Evolutionary conservation across 2,329 filamentous ascomycete genomes (phyloP).

Genomic region (Ascochyta koolunga): DNA sequence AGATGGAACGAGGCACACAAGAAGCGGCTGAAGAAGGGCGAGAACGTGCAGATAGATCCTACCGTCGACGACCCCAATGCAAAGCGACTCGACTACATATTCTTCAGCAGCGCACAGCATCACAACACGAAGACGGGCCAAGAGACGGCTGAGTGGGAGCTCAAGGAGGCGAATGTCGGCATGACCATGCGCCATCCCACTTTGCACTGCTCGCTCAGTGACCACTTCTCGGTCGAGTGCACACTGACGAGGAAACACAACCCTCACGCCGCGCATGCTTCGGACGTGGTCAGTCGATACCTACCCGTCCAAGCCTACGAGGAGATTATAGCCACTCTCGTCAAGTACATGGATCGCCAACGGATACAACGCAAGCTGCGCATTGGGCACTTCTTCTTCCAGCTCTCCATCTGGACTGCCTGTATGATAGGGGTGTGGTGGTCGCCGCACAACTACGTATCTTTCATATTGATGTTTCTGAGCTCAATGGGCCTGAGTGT

Average conservation of each 20-base stretch:
- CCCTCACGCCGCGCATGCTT: slow-evolving; percentile 10
- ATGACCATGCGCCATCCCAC: slow-evolving; percentile 83
- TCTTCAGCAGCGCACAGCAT: slow-evolving; percentile 59
- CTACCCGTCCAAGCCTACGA: slow-evolving; percentile 65
- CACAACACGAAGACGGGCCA: slow-evolving; percentile 36
- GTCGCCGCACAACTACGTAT: slow-evolving; percentile 74
- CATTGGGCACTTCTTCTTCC: slow-evolving; percentile 72
- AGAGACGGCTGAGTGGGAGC: slow-evolving; percentile 63
- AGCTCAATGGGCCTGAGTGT: slow-evolving; percentile 77
- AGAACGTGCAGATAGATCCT: slow-evolving; percentile 68
- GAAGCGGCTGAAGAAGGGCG: slow-evolving; percentile 69
- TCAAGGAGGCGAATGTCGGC: slow-evolving; percentile 73
- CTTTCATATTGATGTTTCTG: slow-evolving; percentile 80
- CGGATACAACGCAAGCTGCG: slow-evolving; percentile 73
- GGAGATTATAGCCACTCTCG: slow-evolving; percentile 73
- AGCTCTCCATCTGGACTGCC: slow-evolving; percentile 70
- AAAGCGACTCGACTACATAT: slow-evolving; percentile 95
- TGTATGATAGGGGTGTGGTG: slow-evolving; percentile 89
- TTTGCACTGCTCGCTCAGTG: slow-evolving; percentile 84
- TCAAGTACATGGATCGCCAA: slow-evolving; percentile 73
- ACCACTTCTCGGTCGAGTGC: slow-evolving; percentile 91
- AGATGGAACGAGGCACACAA: slow-evolving; percentile 78
- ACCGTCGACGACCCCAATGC: slow-evolving; percentile 72
- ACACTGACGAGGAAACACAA: slow-evolving; percentile 60
- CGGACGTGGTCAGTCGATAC: slow-evolving; percentile 33